These are phyloP conservation scores for Chionographis japonica DNA, from an alignment of 106 monocot species.

Conservation along the genomic window DNA sequence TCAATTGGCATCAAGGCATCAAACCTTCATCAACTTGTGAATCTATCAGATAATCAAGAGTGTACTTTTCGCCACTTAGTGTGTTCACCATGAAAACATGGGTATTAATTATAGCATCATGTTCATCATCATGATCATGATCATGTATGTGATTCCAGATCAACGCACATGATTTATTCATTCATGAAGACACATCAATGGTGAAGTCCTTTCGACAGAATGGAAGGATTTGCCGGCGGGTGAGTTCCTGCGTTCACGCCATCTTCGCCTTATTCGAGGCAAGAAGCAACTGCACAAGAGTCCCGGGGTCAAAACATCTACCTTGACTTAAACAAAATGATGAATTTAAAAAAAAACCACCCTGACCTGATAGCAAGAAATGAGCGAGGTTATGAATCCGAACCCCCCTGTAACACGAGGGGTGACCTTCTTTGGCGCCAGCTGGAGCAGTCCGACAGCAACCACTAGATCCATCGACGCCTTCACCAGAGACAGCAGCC, in stretches of 20 bases:
- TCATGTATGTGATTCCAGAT: too few relatives aligned
- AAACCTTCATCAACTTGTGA: too few relatives aligned
- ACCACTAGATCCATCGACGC: constrained; percentile 81
- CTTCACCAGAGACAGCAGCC: constrained; percentile 66
- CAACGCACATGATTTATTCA: too few relatives aligned
- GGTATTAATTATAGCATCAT: too few relatives aligned
- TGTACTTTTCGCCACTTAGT: too few relatives aligned
- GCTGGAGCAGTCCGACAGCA: constrained; percentile 80
- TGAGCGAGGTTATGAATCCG: constrained; percentile 78
- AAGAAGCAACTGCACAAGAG: constrained; percentile 70
- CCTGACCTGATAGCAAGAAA: constrained; percentile 90
- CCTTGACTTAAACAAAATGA: background rate
- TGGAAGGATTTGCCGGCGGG: too few relatives aligned
- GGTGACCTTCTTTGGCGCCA: constrained; percentile 81
- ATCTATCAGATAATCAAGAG: too few relatives aligned
- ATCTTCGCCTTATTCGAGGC: constrained; percentile 50
- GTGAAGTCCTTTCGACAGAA: too few relatives aligned
- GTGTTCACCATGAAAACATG: too few relatives aligned
- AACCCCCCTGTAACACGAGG: constrained; percentile 82
- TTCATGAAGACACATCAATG: too few relatives aligned
- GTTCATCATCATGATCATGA: too few relatives aligned
- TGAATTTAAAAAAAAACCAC: background rate
- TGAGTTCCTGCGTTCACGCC: constrained; percentile 15
- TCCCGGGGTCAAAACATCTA: background rate
- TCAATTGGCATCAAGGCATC: too few relatives aligned